Base-by-base conservation (phyloP, 2,329 filamentous ascomycete species). In the Microsporum ferrugineum region DNA sequence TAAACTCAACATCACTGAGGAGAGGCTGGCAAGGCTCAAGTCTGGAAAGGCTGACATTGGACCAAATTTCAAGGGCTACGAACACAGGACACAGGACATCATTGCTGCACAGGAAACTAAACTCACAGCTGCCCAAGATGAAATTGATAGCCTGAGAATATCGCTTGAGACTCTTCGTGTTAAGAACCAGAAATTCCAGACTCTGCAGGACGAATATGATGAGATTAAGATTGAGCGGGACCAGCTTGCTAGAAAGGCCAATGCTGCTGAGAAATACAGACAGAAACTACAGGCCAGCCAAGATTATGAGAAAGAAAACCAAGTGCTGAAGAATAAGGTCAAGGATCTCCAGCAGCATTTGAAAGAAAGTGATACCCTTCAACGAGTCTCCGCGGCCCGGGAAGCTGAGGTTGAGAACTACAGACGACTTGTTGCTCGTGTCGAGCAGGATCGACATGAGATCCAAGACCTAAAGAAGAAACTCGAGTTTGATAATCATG, bases 71-170 rank as follows among this genome's bases (percentile, higher is more conserved):
- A 76, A 72, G 65, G 72, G 72, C 1, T 62, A 76, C 39, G 73
- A 72, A 73, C 79, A 57, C 41, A 62, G 63, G 75, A 87, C 66
- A 78, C 85, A 89, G 70, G 80, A 86, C 62, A 77, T 89, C 57
- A 91, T 91, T 68, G 84, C 84, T 43, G 81, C 79, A 29, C 82
- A 89, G 66, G 88, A 91, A 70, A 80, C 81, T 23, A 82, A 88
- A 66, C 74, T 86, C 8, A 82, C 87, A 61, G 77, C 80, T 36
- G 67, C 73, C 34, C 74, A 78, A 62, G 71, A 76, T 61, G 75
- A 78, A 62, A 72, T 76, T 5, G 75, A 77, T 63, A 72, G 73
- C 33, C 66, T 79, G 33, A 71, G 73, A 23, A 78, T 77, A 72
- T 73, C 71, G 0, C 70, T 76, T 29, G 76, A 78, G 62, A 74